Evolutionary conservation across 2,329 filamentous ascomycete genomes (phyloP), one percentile per base, ranked within the genome.

Genomic region (Geoglossum cookeanum): DNA sequence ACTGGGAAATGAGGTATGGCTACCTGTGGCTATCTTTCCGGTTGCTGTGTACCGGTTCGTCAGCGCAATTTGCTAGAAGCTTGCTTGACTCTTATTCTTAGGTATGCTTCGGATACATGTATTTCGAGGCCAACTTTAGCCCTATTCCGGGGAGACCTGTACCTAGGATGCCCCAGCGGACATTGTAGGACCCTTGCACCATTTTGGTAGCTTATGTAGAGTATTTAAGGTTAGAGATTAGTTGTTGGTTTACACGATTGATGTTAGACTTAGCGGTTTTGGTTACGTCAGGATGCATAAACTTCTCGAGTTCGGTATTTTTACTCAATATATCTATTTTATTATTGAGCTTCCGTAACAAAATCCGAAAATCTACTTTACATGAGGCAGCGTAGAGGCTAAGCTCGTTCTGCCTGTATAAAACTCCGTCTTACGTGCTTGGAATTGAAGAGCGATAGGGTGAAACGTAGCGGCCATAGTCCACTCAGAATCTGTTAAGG

Each of bases 21-120:
- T 67, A 71, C 70, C 61, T 55, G 66, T 64, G 15, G 69, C 71
- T 58, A 74, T 73, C 58, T 22, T 22, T 54, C 71, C 71, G 11
- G 71, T 73, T 60, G 71, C 71, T 74, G 61, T 58, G 58, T 11
- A 13, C 11, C 17, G 17, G 11, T 22, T 49, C 29, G 29, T 49
- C 47, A 49, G 47, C 47, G 35, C 13, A 13, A 3, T 15, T 42
- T 42, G 39, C 8, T 42, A 15, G 13, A 13, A 42, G 13, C 9
- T 11, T 8, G 15, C 13, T 7, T 15, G 8, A 42, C 39, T 3
- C 39, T 15, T 42, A 22, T 22, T 22, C 22, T 22, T 22, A 22
- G 22, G 22, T n/a, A 15, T 42, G 13, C 13, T 42, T 42, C 1
- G 13, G 13, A 42, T 11, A 4, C 3, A 13, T 42, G 13, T 42